phyloP scores from a whole-genome alignment of 495 filamentous ascomycete genomes.

The Cryomyces minteri region DNA sequence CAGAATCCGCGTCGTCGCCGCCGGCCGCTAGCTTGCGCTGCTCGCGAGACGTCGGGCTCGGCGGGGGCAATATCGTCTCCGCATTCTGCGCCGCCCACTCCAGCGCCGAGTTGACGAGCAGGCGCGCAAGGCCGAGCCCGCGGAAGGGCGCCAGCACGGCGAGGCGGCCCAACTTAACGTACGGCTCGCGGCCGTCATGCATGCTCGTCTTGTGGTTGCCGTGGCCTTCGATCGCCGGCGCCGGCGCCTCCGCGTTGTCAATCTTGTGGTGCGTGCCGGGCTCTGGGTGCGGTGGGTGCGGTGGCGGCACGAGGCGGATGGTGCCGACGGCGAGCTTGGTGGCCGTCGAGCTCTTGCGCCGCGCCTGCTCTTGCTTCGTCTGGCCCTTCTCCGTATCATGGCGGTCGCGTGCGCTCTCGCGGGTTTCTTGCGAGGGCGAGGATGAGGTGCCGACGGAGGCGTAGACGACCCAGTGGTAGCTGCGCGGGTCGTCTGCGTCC shows the following conservation, averaged over 20 bases:
- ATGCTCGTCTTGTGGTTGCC: conserved; percentile 16
- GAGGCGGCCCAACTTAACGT: conserved; percentile 63
- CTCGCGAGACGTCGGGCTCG: conserved; percentile 10
- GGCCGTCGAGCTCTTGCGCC: conserved; percentile 9
- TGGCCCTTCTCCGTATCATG: too few species aligned
- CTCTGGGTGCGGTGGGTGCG: conserved; percentile 40
- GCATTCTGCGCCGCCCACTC: conserved; percentile 42
- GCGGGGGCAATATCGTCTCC: conserved; percentile 19
- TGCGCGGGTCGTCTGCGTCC: conserved; percentile 59
- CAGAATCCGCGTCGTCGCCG: not conserved
- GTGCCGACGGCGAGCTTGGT: conserved; percentile 42
- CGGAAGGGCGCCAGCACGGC: conserved; percentile 46
- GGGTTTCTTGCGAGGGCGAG: conserved; percentile 9
- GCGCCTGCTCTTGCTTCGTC: not conserved
- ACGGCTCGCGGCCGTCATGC: conserved; percentile 45
- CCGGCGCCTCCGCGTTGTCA: conserved; percentile 3
- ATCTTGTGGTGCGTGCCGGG: conserved; percentile 17
- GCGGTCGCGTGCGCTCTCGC: conserved; percentile 7
- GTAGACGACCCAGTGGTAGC: conserved; percentile 73
- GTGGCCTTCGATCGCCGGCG: conserved; percentile 6
- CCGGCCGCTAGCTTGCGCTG: conserved; percentile 1
- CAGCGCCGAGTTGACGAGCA: conserved; percentile 42
- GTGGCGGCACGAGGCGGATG: conserved; percentile 62
- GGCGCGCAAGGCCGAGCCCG: conserved; percentile 37
- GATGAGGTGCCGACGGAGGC: conserved; percentile 27